Base-by-base conservation (phyloP, 495 filamentous ascomycete species). In the Bacidia gigantensis region DNA sequence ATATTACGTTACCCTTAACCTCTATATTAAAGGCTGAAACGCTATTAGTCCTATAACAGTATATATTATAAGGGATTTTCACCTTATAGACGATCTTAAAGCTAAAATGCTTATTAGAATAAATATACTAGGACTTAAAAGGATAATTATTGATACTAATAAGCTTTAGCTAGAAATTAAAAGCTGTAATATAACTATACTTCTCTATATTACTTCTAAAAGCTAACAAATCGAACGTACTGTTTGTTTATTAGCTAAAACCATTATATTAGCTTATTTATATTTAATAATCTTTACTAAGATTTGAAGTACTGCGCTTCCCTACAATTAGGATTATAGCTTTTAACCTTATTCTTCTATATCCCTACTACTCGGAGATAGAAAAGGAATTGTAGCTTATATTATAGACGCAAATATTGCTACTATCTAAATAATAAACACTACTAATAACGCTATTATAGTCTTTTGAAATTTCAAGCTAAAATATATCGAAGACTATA, bases 11-110 rank as follows among this genome's bases (percentile, higher is more conserved):
- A 23, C n/a, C 3, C 11, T 49, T 2, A 41, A 35, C 26, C 25
- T 54, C 14, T 54, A 17, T 49, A 54, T 54, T 21, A 3, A 3
- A 42, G n/a, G 21, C 17, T 2, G 23, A 24, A 25, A 14, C 9
- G 11, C 1, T 2, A 26, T 7, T 14, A 14, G 10, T 3, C 14
- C 17, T 10, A 17, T 18, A 20, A 24, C 25, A 38, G 44, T 35
- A 23, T 48, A 49, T 32, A 48, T 54, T 41, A 39, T 11, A 3
- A 1, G 21, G 20, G 43, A 54, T 2, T 49, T 54, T 17, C 49
- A 41, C 17, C 40, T 12, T 48, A 29, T 42, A 41, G 29, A 44
- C 17, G 20, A 17, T 22, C 20, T 44, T 40, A 21, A 17, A n/a
- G 2, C 21, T 41, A 41, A 40, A 35, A 3, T 54, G 26, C 12